Evolutionary conservation across 768 basidiomycete genomes (phyloP), one percentile per base, ranked within the genome.

Genomic region (Cystofilobasidium macerans): DNA sequence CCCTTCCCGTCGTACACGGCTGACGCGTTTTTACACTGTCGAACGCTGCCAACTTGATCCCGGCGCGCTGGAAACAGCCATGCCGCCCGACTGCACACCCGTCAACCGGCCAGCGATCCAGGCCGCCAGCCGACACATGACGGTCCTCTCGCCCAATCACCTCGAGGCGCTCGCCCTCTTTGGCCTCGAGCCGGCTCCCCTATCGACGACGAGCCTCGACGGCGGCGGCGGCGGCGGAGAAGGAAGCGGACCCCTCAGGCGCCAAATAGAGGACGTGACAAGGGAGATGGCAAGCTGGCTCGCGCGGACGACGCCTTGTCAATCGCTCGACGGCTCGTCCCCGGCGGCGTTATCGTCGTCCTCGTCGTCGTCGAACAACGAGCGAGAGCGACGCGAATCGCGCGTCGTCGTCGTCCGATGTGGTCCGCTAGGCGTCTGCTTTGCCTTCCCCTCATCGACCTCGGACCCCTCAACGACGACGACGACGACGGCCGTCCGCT

Each of bases 161-260:
- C 67, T 68, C 30, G 67, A 68, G 36, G 67, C 67, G 3, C 56
- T 68, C 35, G 43, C 61, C 3, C 56, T 68, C 22, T 35, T 62
- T 35, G 62, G 53, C 56, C 26, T 68, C 26, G 26, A 26, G 26
- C 62, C 67, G 2, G 24, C 56, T 16, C n/a, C n/a, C n/a, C n/a
- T n/a, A n/a, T n/a, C n/a, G n/a, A n/a, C n/a, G n/a, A n/a, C n/a
- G n/a, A n/a, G 13, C 7, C 26, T 14, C 24, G 22, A n/a, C 16
- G 28, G 35, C 51, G 20, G 51, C 14, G 42, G n/a, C n/a, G n/a
- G n/a, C n/a, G n/a, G n/a, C n/a, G n/a, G n/a, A n/a, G n/a, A n/a
- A n/a, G n/a, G n/a, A n/a, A n/a, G n/a, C n/a, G n/a, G n/a, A n/a
- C n/a, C n/a, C n/a, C 53, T 24, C 24, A 20, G 24, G n/a, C 28